Percentiles rank a stretch among this genome's conserved stretches.
These are phyloP conservation scores for Monascus purpureus DNA, from an alignment of 495 filamentous ascomycete species.

Conservation along the genomic window DNA sequence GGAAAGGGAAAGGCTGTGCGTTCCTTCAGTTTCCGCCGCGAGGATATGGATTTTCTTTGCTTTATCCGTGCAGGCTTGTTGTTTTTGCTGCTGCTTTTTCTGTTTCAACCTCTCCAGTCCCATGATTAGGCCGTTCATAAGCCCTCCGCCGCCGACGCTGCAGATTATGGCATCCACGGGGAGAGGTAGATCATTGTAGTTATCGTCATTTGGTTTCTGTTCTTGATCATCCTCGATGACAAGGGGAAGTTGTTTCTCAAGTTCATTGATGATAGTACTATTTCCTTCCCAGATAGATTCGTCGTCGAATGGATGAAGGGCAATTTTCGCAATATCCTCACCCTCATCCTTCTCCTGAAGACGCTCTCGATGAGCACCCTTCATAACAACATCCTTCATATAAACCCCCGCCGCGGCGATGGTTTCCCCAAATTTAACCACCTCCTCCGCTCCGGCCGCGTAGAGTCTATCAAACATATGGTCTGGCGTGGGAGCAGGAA, in stretches of 20 bases:
- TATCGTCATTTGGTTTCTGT: too few relatives aligned
- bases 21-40: slow-evolving; percentile 72
- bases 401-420: slow-evolving; percentile 70
- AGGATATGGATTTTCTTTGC: slow-evolving; percentile 41
- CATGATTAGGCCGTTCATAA: slow-evolving; percentile 66
- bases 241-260: slow-evolving; percentile 41
- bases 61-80: not conserved
- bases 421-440: slow-evolving; percentile 54
- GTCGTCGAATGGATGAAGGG: slow-evolving; percentile 71
- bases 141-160: slow-evolving; percentile 77
- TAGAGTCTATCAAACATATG: slow-evolving; percentile 64
- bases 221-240: slow-evolving; percentile 19
- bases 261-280: slow-evolving; percentile 59
- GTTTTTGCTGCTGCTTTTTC: slow-evolving; percentile 8
- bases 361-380: slow-evolving; percentile 10
- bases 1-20: slow-evolving; percentile 51
- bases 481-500: slow-evolving; percentile 51
- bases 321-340: slow-evolving; percentile 60
- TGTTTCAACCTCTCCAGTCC: slow-evolving; percentile 45
- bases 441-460: slow-evolving; percentile 50
- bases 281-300: slow-evolving; percentile 73
- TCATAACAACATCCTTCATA: slow-evolving; percentile 49
- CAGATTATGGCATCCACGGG: slow-evolving; percentile 59
- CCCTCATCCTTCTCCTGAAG: slow-evolving; percentile 8
- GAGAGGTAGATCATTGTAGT: slow-evolving; percentile 19